Base-by-base conservation (phyloP, 2,329 filamentous ascomycete genomes). In the Pseudogymnoascus sp. region DNA sequence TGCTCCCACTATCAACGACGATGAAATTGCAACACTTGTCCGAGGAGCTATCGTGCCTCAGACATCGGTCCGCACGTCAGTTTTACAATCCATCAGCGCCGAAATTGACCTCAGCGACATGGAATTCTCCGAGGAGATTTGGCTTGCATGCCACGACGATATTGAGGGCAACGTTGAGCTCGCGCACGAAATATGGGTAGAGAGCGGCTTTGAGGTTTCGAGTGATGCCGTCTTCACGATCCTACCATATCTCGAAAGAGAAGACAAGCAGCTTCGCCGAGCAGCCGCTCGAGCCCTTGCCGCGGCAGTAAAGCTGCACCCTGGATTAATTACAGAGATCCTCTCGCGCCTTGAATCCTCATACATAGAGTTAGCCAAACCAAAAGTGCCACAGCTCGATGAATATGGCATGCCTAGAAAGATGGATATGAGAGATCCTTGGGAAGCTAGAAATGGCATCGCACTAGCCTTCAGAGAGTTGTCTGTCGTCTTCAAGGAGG, bases 341-440 rank as follows among this genome's bases (percentile, higher is more conserved):
- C 76, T 96, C 12, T 76, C 80, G 46, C 80, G 82, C 62, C 79
- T 99, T 21, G 82, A 91, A 71, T 77, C 82, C 4, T 85, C 84
- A 1, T 99, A 99, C 73, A 75, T 82, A 49, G 87, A 93, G 66
- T 84, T 93, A 67, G 88, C 90, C 5, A 96, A 95, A 74, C 90
- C 92, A 1, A 87, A 89, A 64, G 84, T 89, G 56, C 91, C 92
- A 9, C 87, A 93, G 70, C 86, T 93, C 40, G 93, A 99, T 72
- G 89, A 93, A 67, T 97, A 91, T 72, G 95, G 96, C 62, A 96
- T 99, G 90, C 90, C 91, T 2, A 88, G 87, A 71, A 97, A 96
- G 77, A 87, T 88, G 72, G 91, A 97, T 68, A 79, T 92, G 9
- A 84, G 89, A 4, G 95, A 99, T 75, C 89, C 88, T 1, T 99